phyloP scores from a whole-genome alignment of 768 basidiomycete genomes.

The Phylloporus scabripes region DNA sequence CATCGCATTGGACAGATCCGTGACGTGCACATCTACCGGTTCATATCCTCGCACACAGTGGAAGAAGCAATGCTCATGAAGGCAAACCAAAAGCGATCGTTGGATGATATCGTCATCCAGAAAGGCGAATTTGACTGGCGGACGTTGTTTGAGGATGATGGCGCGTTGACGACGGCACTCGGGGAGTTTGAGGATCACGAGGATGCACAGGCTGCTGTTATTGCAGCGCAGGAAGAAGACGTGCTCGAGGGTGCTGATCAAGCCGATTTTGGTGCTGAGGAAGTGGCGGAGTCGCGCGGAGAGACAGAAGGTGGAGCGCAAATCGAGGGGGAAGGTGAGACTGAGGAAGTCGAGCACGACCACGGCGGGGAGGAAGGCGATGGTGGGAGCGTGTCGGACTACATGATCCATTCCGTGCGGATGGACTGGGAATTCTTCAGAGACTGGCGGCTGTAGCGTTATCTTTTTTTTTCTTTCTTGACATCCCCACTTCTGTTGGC shows the following conservation, averaged over 20 bases:
- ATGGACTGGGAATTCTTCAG: slow-evolving; percentile 64
- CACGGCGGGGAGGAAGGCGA: slow-evolving; percentile 39
- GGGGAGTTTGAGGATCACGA: slow-evolving; percentile 86
- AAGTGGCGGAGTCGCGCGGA: slow-evolving; percentile 22
- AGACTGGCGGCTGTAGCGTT: slow-evolving; percentile 56
- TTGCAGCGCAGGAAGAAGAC: slow-evolving; percentile 71
- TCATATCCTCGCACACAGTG: slow-evolving; percentile 84
- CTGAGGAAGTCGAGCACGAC: slow-evolving; percentile 34
- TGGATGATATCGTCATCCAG: slow-evolving; percentile 90
- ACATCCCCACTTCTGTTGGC: not conserved
- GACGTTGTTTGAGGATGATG: slow-evolving; percentile 62
- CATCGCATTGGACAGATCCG: slow-evolving; percentile 98
- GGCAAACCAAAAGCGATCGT: slow-evolving; percentile 93
- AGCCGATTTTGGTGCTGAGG: slow-evolving; percentile 66
- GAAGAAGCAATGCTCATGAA: slow-evolving; percentile 96
- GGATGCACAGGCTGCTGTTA: slow-evolving; percentile 74
- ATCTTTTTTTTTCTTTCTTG: not conserved
- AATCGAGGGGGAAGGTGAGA: slow-evolving; percentile 35
- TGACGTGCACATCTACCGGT: slow-evolving; percentile 94
- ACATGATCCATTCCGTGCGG: slow-evolving; percentile 70
- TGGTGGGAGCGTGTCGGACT: slow-evolving; percentile 75
- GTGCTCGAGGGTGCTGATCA: slow-evolving; percentile 74
- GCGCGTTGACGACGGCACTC: slow-evolving; percentile 64
- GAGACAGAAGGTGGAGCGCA: slow-evolving; percentile 26
- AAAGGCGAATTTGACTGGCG: slow-evolving; percentile 95